phyloP scores from a whole-genome alignment of 164 flowering plant genomes.

The Liriodendron chinense region DNA sequence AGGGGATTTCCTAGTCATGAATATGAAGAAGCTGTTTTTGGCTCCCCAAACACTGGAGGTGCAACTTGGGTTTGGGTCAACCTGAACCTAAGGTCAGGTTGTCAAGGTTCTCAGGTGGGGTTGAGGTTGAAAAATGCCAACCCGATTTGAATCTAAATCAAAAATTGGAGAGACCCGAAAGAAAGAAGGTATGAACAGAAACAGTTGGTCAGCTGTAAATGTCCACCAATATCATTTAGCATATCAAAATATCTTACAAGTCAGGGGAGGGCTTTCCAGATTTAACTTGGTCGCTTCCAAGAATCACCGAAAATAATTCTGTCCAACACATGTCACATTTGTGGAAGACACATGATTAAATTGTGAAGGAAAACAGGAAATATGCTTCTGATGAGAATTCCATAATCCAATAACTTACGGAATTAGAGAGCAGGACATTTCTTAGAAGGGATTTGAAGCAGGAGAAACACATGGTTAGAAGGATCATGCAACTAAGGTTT shows the following conservation, averaged over 20 bases:
- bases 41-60: too few species aligned
- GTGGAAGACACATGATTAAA: background rate
- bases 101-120: too few species aligned
- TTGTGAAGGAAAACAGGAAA: background rate
- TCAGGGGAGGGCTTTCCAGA: slow-evolving; percentile 76
- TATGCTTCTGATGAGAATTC: background rate
- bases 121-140: too few species aligned
- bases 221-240: background rate
- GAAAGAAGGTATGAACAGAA: background rate
- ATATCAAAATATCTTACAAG: slow-evolving; percentile 41
- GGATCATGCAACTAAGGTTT: too few species aligned
- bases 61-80: too few species aligned
- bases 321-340: slow-evolving; percentile 55
- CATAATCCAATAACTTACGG: background rate
- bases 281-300: slow-evolving; percentile 68
- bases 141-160: slow-evolving; percentile 51
- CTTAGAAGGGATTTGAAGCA: too few species aligned
- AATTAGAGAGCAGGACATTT: background rate
- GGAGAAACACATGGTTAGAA: background rate
- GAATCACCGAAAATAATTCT: slow-evolving; percentile 47
- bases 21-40: too few species aligned
- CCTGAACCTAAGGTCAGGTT: too few species aligned
- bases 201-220: background rate
- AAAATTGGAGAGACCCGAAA: background rate
- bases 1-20: too few species aligned